phyloP scores from a whole-genome alignment of 768 basidiomycete species.

The Tricholoma sp. region DNA sequence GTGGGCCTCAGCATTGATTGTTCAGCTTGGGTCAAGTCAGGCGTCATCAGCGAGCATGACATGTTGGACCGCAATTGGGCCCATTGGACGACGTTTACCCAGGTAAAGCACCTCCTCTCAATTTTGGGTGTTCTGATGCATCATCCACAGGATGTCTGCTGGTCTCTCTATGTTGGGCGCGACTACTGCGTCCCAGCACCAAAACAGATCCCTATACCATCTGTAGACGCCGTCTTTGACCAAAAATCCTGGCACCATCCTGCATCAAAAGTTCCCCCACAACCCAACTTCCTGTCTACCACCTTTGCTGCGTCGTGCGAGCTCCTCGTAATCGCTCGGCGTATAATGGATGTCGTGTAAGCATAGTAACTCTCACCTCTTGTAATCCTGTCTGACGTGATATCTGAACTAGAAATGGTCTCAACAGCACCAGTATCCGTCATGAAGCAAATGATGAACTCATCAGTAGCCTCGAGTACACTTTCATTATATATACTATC shows the following conservation, averaged over 20 bases:
- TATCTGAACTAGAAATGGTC: conserved; percentile 31
- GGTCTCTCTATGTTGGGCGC: conserved; percentile 63
- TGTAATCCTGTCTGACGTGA: not conserved
- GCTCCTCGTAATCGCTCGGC: conserved; percentile 42
- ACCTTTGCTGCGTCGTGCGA: conserved; percentile 46
- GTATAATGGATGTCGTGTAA: conserved; percentile 54
- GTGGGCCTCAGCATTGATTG: conserved; percentile 57
- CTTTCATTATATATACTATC: not conserved
- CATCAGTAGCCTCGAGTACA: conserved; percentile 52
- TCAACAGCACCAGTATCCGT: conserved; percentile 34
- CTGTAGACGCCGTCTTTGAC: conserved; percentile 46
- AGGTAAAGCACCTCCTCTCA: conserved; percentile 24
- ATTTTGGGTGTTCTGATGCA: not conserved
- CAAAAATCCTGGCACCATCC: conserved; percentile 40
- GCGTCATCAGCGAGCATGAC: conserved; percentile 46
- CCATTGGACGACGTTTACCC: conserved; percentile 54
- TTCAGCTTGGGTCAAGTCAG: conserved; percentile 49
- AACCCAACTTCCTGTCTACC: conserved; percentile 38
- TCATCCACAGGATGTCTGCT: conserved; percentile 50
- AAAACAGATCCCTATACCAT: conserved; percentile 39
- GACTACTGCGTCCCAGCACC: conserved; percentile 46
- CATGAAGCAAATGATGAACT: conserved; percentile 39
- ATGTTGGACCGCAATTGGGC: conserved; percentile 57
- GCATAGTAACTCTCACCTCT: conserved; percentile 12
- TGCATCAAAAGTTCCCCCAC: conserved; percentile 32